A percentile compares a stretch with the other conserved stretches of the same genome.
Evolutionary conservation across 2,329 filamentous ascomycete species (phyloP).

Genomic region (Xylaria sp.): DNA sequence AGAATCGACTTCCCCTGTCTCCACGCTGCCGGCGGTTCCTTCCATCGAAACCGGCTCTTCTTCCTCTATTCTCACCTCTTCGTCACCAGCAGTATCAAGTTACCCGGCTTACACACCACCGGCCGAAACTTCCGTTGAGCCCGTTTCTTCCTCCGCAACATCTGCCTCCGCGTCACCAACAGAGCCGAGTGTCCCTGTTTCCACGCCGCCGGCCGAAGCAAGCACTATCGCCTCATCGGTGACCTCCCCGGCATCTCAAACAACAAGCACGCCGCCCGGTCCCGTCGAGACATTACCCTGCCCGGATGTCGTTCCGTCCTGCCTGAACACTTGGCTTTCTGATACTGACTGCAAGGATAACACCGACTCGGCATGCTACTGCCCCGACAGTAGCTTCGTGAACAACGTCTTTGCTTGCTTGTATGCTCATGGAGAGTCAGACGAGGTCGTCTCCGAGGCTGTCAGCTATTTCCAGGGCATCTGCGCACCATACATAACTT

Average conservation of each 20-base stretch:
- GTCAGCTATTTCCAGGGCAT: slow-evolving; percentile 86
- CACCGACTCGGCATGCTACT: slow-evolving; percentile 80
- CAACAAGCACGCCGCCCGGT: slow-evolving; percentile 27
- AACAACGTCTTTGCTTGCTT: slow-evolving; percentile 77
- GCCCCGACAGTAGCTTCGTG: slow-evolving; percentile 71
- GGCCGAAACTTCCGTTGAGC: background rate
- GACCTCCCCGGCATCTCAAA: slow-evolving; percentile 29
- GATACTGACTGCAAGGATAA: slow-evolving; percentile 73
- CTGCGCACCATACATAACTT: slow-evolving; percentile 67
- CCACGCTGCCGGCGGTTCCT: slow-evolving; percentile 14
- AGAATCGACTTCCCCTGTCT: slow-evolving; percentile 3
- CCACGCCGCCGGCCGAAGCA: slow-evolving; percentile 8
- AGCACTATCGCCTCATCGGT: slow-evolving; percentile 27
- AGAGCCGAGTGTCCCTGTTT: background rate
- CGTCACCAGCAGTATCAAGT: background rate
- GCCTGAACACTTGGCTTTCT: slow-evolving; percentile 86
- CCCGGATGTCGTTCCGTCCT: slow-evolving; percentile 74
- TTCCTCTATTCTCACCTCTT: slow-evolving; percentile 1
- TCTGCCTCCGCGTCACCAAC: slow-evolving; percentile 14
- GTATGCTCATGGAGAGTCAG: slow-evolving; percentile 64
- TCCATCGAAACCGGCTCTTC: background rate
- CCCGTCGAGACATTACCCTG: slow-evolving; percentile 47
- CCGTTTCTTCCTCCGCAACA: slow-evolving; percentile 25
- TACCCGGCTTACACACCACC: background rate
- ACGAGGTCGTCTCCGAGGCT: slow-evolving; percentile 62